phyloP scores from a whole-genome alignment of 768 basidiomycete genomes.

The Russula lepida region DNA sequence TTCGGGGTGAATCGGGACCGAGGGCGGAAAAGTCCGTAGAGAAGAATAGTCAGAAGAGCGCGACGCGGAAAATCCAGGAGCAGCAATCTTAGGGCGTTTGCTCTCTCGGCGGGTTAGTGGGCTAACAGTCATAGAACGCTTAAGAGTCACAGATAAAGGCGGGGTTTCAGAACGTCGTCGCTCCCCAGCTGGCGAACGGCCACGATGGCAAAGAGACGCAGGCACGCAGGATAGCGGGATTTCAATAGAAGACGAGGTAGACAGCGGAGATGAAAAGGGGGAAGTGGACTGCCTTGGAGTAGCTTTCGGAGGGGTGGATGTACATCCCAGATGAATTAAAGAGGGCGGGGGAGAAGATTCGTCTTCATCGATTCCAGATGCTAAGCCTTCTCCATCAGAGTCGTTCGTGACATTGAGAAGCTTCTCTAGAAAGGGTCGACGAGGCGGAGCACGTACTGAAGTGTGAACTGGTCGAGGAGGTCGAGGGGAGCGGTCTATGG shows the following conservation, averaged over 20 bases:
- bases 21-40: conserved; percentile 44
- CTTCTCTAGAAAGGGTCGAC: conserved; percentile 5
- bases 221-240: conserved; percentile 9
- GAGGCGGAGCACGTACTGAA: neutral
- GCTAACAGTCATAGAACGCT: neutral
- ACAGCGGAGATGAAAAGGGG: conserved; percentile 17
- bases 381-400: conserved; percentile 12
- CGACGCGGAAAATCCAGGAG: neutral
- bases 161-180: neutral
- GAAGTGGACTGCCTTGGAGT: conserved; percentile 12
- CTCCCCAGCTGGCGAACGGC: neutral
- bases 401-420: conserved; percentile 11
- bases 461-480: neutral
- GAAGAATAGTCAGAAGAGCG: conserved; percentile 23
- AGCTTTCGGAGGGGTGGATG: conserved; percentile 14
- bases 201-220: neutral
- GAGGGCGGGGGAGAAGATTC: conserved; percentile 6
- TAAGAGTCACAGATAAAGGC: neutral
- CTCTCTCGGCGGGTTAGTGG: neutral
- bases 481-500: conserved; percentile 16
- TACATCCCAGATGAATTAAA: conserved; percentile 15
- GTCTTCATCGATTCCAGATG: conserved; percentile 1
- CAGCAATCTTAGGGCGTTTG: neutral
- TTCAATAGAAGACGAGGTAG: conserved; percentile 14
- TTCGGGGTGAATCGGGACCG: conserved; percentile 37